Percentiles rank a stretch among this genome's conserved stretches.
Evolutionary conservation across 257 asterid genomes (phyloP).

Genomic region (Knoxia roxburghii): DNA sequence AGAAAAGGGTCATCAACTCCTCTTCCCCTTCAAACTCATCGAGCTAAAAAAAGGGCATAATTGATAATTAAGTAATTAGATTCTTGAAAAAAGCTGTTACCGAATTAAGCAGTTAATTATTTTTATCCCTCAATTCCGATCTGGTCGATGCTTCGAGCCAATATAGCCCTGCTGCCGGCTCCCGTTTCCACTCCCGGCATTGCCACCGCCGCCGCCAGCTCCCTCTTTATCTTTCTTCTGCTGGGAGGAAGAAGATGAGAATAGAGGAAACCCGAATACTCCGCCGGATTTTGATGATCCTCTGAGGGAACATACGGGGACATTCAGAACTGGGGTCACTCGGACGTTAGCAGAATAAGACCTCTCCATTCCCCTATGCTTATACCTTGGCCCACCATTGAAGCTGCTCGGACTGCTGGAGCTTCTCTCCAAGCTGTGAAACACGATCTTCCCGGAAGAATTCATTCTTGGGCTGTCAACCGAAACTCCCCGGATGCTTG

Average conservation of each 20-base stretch:
- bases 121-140: conserved; percentile 31
- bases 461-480: conserved; percentile 96
- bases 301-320: conserved; percentile 77
- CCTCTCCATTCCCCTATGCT: conserved; percentile 84
- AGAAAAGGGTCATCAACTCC: conserved; percentile 7
- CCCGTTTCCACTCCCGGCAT: conserved; percentile 18
- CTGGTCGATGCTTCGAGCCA: too few species aligned
- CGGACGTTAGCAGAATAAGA: conserved; percentile 90
- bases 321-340: conserved; percentile 84
- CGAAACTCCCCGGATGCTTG: conserved; percentile 42
- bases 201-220: background rate
- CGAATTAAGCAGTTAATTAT: conserved; percentile 6
- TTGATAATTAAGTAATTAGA: conserved; percentile 1
- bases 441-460: conserved; percentile 81
- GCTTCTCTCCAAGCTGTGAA: conserved; percentile 85
- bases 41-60: conserved; percentile 8
- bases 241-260: conserved; percentile 61
- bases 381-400: conserved; percentile 63
- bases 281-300: conserved; percentile 82
- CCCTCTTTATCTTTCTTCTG: conserved; percentile 55
- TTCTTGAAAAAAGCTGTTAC: background rate
- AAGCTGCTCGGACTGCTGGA: conserved; percentile 91
- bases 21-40: background rate
- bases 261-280: conserved; percentile 74
- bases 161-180: conserved; percentile 23